phyloP scores from a whole-genome alignment of 2,329 filamentous ascomycete genomes.

The Pseudogymnoascus sp. region DNA sequence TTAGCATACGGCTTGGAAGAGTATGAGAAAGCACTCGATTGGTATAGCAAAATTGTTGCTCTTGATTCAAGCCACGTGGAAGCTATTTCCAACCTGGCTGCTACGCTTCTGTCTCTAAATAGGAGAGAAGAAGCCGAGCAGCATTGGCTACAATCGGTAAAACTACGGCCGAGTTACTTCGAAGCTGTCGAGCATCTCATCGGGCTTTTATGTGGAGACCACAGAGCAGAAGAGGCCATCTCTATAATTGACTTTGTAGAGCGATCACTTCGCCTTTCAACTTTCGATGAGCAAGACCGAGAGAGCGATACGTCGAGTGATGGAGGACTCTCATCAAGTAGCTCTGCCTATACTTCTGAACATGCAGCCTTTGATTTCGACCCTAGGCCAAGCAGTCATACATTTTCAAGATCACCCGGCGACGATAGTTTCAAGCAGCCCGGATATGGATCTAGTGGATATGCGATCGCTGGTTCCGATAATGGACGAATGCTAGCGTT shows the following conservation, averaged over 20 bases:
- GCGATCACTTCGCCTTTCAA: conserved; percentile 50
- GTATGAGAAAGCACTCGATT: conserved; percentile 66
- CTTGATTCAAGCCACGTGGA: conserved; percentile 66
- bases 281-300: conserved; percentile 40
- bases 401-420: conserved; percentile 13
- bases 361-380: conserved; percentile 22
- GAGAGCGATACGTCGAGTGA: conserved; percentile 53
- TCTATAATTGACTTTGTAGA: conserved; percentile 82
- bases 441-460: conserved; percentile 70
- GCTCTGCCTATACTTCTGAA: conserved; percentile 20
- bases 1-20: conserved; percentile 82
- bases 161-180: conserved; percentile 75
- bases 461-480: conserved; percentile 72
- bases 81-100: conserved; percentile 86
- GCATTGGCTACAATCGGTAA: conserved; percentile 79
- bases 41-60: conserved; percentile 58
- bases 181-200: conserved; percentile 94
- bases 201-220: conserved; percentile 71
- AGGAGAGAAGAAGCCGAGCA: conserved; percentile 75
- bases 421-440: conserved; percentile 19
- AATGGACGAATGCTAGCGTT: conserved; percentile 91
- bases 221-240: conserved; percentile 76
- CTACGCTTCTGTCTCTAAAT: conserved; percentile 75
- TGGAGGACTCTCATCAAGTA: conserved; percentile 25
- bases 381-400: conserved; percentile 15